Evolutionary conservation across 2,329 filamentous ascomycete species (phyloP), one percentile per base, ranked within the genome.

Genomic region (Triangularia verruculosa): DNA sequence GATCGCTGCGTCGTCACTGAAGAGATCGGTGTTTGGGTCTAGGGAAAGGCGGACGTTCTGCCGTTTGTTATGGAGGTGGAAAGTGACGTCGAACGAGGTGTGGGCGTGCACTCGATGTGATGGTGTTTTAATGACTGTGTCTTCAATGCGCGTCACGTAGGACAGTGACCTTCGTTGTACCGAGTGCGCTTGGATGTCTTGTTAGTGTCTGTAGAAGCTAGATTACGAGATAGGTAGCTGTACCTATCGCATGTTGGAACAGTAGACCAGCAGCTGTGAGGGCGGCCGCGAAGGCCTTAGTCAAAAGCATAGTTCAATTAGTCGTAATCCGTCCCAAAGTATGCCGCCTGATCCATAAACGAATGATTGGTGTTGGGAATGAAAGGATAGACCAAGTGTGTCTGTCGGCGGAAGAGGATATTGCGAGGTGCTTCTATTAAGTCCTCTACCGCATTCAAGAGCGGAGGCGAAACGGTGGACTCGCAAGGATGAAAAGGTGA

Each of bases 11-110:
- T 89, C 88, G 15, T 92, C 84, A 61, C 89, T 85, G 54, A 99
- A 82, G 64, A 98, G 88, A 77, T 98, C 92, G 78, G 96, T 87
- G 74, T 98, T 98, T 3, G 95, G 95, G 74, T 95, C 88, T 57
- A 99, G 83, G 61, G 86, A 84, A 59, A 99, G 83, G 68, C 92
- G 91, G 71, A 98, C 82, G 69, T 87, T 85, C 67, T 93, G 84
- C 65, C 83, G 79, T 60, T 84, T 82, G 65, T 85, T 80, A 72
- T 90, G 87, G 34, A 97, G 79, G 63, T 86, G 82, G 75, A 99
- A 97, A 28, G 86, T 88, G 66, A 99, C 80, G 71, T 97, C 91
- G 76, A 99, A 99, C 22, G 86, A 80, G 13, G 93, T 94, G 62
- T 90, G 81, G 57, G 93, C 88, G 73, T 95, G 89, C 55, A 97